These are phyloP conservation scores for Cercis canadensis DNA, from an alignment of 306 rosid species.

Conservation along the genomic window DNA sequence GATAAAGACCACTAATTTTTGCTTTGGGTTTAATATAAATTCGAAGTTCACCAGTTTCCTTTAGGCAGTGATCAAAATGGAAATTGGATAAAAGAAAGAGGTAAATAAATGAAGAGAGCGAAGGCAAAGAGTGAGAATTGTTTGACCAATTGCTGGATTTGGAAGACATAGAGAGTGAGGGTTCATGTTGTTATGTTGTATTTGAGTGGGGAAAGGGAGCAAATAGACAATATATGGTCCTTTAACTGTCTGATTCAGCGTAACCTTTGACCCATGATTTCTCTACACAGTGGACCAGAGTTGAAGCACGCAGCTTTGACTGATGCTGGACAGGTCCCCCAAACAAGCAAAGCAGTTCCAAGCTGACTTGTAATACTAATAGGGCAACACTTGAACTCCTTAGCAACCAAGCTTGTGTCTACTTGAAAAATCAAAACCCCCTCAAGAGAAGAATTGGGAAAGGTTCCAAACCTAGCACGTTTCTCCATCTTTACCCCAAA, in stretches of 20 bases:
- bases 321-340: too few species aligned
- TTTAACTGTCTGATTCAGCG: constrained; percentile 38
- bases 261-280: constrained; percentile 44
- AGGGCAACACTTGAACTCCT: constrained; percentile 37
- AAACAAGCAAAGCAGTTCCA: constrained; percentile 69
- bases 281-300: constrained; percentile 53
- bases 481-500: constrained; percentile 39
- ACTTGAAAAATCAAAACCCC: constrained; percentile 29
- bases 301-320: constrained; percentile 49
- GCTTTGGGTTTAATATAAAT: too few species aligned
- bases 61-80: too few species aligned
- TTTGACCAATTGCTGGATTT: too few species aligned
- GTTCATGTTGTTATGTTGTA: too few species aligned
- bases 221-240: constrained; percentile 22
- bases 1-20: too few species aligned
- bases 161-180: too few species aligned
- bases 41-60: too few species aligned
- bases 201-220: too few species aligned
- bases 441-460: constrained; percentile 35
- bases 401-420: constrained; percentile 42
- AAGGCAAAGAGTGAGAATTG: too few species aligned
- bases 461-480: constrained; percentile 33
- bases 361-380: constrained; percentile 35
- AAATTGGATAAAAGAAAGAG: too few species aligned
- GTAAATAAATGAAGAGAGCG: too few species aligned